Evolutionary conservation across 805 yeast species (phyloP), one percentile per base, ranked within the genome.

Genomic region (Kazachstania psychrophila): DNA sequence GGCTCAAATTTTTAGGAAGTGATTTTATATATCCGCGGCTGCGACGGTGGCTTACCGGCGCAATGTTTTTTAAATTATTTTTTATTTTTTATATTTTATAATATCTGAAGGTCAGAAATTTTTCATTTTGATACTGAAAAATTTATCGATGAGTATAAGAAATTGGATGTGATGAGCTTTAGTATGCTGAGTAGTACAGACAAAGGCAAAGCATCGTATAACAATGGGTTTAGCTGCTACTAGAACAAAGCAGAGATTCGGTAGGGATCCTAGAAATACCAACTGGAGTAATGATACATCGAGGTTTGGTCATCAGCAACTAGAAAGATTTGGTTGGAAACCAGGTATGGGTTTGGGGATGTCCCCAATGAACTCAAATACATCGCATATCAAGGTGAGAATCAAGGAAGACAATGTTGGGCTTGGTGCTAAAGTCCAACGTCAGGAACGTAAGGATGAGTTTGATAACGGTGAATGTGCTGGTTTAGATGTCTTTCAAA

Each of bases 201-300:
- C n/a, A n/a, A n/a, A n/a, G n/a, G n/a, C n/a, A n/a, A n/a, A n/a
- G n/a, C n/a, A n/a, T n/a, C 2, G 12, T 13, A 15, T 26, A 13
- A 28, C 13, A 14, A 83, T 83, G 94, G 92, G 94, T 35, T 70
- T 83, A 52, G 89, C 89, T 30, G 96, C 84, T 9, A 69, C 79
- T 5, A 80, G 77, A 54, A 74, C 70, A 10, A 86, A 83, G 52
- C 94, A 83, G 51, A 72, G 92, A 52, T 80, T 88, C 56, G 96
- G 97, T 9, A 62, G 70, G 25, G 98, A 89, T 62, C 98, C 98
- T 13, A 68, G 97, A 53, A 89, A 89, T 53, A 88, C 96, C 1
- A 73, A 77, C 43, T 89, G 98, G 98, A 80, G 96, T 18, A 86
- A 86, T 53, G 84, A 85, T 50, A 76, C 79, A 0, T 66, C 68